These are phyloP conservation scores for Epichloe sibirici DNA, from an alignment of 2,329 filamentous ascomycete genomes.

Conservation along the genomic window DNA sequence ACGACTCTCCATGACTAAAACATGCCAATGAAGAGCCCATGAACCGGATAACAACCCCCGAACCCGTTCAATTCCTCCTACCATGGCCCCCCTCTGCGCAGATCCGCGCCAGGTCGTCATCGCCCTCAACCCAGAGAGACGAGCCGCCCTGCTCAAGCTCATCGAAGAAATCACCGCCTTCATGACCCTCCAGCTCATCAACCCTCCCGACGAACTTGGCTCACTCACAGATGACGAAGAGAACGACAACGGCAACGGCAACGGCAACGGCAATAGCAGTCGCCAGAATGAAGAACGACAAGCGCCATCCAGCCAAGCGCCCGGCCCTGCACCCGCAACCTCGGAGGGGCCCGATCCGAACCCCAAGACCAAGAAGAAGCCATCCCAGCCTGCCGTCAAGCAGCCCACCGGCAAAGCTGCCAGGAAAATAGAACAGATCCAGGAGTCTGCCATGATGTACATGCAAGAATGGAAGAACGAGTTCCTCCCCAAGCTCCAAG, in stretches of 20 bases:
- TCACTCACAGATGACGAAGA: slow-evolving; percentile 14
- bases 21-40: neutral
- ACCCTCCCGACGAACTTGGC: slow-evolving; percentile 20
- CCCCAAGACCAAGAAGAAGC: slow-evolving; percentile 6
- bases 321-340: neutral
- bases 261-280: neutral
- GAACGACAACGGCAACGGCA: neutral
- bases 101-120: slow-evolving; percentile 45
- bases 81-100: slow-evolving; percentile 41
- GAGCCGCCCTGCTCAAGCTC: slow-evolving; percentile 38
- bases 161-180: slow-evolving; percentile 38
- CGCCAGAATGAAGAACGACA: neutral
- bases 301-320: slow-evolving; percentile 4
- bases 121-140: slow-evolving; percentile 38
- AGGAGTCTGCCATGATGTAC: slow-evolving; percentile 47
- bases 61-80: slow-evolving; percentile 2
- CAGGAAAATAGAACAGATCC: slow-evolving; percentile 21
- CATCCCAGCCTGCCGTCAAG: neutral
- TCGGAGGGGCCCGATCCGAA: neutral
- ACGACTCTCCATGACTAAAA: neutral
- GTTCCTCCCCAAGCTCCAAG: slow-evolving; percentile 57
- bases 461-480: slow-evolving; percentile 69
- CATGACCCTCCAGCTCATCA: slow-evolving; percentile 40
- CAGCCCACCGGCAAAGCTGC: slow-evolving; percentile 10
- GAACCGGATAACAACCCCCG: neutral